Evolutionary conservation across 345 rosid species (phyloP), one percentile per base, ranked within the genome.

Genomic region (Adansonia digitata): DNA sequence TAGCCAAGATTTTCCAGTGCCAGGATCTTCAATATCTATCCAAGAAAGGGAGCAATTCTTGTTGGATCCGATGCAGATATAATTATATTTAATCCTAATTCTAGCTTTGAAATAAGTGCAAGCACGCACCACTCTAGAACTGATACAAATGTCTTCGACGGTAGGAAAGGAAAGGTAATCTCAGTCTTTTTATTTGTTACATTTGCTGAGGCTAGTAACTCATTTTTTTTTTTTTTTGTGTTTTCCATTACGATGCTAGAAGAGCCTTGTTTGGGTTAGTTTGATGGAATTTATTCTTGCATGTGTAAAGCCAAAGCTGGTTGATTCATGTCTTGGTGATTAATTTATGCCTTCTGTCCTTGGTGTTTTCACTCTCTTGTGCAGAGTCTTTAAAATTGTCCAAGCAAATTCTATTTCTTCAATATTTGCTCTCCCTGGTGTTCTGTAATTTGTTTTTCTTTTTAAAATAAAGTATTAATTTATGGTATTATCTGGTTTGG

Each of bases 51-150:
- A 78, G 98, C 99, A 43, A 87, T 95, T 69, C 90, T 95, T 78
- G 80, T 83, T 74, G 98, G 98, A 73, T 94, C 98, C 6, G 98
- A 95, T 86, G 99, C 99, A 52, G 99, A 95, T 82, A 93, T 95
- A 40, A 93, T 93, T 2, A 91, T 93, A 73, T 62, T 95, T 77
- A 91, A 95, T 72, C 99, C 99, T 62, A 90, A 91, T 79, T 80
- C 97, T 15, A 95, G 87, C 83, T 86, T 89, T 60, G 88, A 80
- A 80, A 90, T 95, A 48, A 91, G 85, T 81, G 77, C 90, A 64
- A 89, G 74, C 79, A 83, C 89, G 73, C 99, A 95, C 78, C 97
- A 93, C 74, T 90, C 99, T 35, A 86, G 88, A 89, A 71, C 84
- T 24, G 98, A 95, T 86, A 95, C 97, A 39, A 95, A 95, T 72